A percentile compares a stretch with the other conserved stretches of the same genome.
These are phyloP conservation scores for Calonectria hawksworthii DNA, from an alignment of 2,329 filamentous ascomycete species.

Conservation along the genomic window DNA sequence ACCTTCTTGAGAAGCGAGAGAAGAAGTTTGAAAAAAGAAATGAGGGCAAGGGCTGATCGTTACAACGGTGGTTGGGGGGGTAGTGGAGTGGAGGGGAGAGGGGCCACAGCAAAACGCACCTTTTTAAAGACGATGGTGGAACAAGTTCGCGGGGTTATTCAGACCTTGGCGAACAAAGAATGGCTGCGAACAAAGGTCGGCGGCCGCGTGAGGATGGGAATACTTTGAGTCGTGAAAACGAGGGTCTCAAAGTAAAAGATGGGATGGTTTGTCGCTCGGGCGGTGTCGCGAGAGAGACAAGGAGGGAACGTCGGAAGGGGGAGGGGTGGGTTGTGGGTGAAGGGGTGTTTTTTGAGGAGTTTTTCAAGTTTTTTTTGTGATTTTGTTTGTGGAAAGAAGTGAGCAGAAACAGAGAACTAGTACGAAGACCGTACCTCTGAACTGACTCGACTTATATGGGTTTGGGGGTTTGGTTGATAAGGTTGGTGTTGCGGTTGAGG, in stretches of 20 bases:
- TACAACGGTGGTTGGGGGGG: slow-evolving; percentile 11
- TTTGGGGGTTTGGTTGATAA: slow-evolving; percentile 62
- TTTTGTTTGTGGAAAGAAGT: slow-evolving; percentile 66
- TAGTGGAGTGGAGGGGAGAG: slow-evolving; percentile 26
- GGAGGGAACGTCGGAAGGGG: slow-evolving; percentile 36
- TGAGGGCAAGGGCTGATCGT: slow-evolving; percentile 7
- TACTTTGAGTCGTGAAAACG: slow-evolving; percentile 41
- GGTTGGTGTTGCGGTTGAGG: slow-evolving; percentile 63
- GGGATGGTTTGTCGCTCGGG: slow-evolving; percentile 41
- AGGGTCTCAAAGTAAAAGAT: slow-evolving; percentile 42
- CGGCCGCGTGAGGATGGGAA: slow-evolving; percentile 39
- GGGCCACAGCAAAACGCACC: slow-evolving; percentile 33
- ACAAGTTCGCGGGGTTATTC: slow-evolving; percentile 44
- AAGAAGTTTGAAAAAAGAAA: slow-evolving; percentile 28
- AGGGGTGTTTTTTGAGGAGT: slow-evolving; percentile 70
- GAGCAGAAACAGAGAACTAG: slow-evolving; percentile 73
- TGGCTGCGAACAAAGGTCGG: slow-evolving; percentile 25
- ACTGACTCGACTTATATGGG: slow-evolving; percentile 62
- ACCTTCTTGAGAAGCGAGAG: not conserved
- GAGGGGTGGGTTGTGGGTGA: slow-evolving; percentile 42
- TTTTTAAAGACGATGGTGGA: slow-evolving; percentile 39
- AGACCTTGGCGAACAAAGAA: slow-evolving; percentile 46
- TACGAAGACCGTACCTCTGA: slow-evolving; percentile 72
- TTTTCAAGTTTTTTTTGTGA: slow-evolving; percentile 74
- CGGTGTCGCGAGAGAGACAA: slow-evolving; percentile 49